These are phyloP conservation scores for Lagenaria siceraria DNA, from an alignment of 306 rosid genomes.

Conservation along the genomic window DNA sequence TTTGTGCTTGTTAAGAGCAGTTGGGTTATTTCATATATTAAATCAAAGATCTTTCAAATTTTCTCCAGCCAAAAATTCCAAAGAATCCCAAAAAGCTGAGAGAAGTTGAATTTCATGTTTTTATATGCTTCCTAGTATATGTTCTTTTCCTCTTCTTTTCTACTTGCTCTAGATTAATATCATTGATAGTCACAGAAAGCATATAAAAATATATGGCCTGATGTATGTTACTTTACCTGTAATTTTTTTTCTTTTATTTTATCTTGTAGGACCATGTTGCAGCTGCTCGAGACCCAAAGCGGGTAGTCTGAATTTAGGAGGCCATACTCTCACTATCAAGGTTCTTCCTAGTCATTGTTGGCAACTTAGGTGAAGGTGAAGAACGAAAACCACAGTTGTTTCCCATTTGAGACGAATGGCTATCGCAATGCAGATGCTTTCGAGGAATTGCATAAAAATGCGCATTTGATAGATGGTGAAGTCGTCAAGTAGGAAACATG, in stretches of 20 bases:
- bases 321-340: conserved; percentile 10
- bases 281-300: conserved; percentile 77
- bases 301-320: conserved; percentile 31
- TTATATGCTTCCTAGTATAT: neutral
- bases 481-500: neutral
- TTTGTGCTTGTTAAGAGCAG: too few relatives aligned
- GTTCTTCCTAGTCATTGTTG: neutral
- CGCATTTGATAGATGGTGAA: neutral
- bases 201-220: neutral
- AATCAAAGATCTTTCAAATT: too few relatives aligned
- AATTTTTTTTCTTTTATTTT: neutral
- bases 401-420: neutral
- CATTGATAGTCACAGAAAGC: neutral
- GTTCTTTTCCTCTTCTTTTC: neutral
- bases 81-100: neutral
- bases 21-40: too few relatives aligned
- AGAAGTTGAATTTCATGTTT: neutral
- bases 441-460: neutral
- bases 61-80: too few relatives aligned
- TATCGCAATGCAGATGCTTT: neutral
- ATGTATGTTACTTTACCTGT: neutral
- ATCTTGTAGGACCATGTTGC: conserved; percentile 74
- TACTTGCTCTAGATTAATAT: neutral
- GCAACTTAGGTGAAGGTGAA: neutral
- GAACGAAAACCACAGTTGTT: neutral